These are phyloP conservation scores for Tetrahymena thermophila DNA, from an alignment of 73 alveolate species.

Conservation along the genomic window DNA sequence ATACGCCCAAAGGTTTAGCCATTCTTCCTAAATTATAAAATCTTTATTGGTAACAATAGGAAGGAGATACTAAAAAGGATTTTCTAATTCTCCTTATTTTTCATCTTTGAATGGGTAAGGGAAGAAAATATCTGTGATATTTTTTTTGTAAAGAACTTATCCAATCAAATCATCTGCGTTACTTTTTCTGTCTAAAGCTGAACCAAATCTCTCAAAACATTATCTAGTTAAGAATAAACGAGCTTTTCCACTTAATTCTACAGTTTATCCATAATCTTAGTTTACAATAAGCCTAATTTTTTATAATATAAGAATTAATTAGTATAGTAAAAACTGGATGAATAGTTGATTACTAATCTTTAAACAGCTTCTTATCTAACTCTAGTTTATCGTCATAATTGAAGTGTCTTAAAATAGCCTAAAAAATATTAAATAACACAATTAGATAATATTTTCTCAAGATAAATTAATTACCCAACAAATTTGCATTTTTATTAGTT, in stretches of 20 bases:
- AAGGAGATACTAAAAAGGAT: background rate
- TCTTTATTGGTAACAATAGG: background rate
- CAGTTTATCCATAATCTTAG: constrained; percentile 24
- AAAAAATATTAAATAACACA: background rate
- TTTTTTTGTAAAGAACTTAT: background rate
- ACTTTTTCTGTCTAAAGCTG: background rate
- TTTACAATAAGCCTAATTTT: background rate
- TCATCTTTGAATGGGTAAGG: background rate
- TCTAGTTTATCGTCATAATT: constrained; percentile 22
- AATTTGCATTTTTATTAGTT: constrained; percentile 30
- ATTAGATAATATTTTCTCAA: background rate
- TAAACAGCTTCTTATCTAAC: constrained; percentile 8
- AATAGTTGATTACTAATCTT: background rate
- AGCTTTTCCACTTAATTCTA: constrained; percentile 38
- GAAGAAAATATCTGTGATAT: background rate
- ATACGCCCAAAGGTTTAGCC: background rate
- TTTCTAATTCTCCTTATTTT: background rate
- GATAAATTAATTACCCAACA: constrained; percentile 26
- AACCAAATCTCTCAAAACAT: background rate
- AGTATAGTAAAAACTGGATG: background rate
- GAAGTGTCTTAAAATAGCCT: constrained; percentile 32
- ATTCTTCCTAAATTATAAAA: background rate
- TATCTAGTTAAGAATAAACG: background rate
- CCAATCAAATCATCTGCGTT: background rate
- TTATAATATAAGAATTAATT: too few species aligned